Percentiles rank a stretch among this genome's conserved stretches.
Evolutionary conservation across 352 stramenopile species (phyloP).

Genomic region (Phytophthora sp.): DNA sequence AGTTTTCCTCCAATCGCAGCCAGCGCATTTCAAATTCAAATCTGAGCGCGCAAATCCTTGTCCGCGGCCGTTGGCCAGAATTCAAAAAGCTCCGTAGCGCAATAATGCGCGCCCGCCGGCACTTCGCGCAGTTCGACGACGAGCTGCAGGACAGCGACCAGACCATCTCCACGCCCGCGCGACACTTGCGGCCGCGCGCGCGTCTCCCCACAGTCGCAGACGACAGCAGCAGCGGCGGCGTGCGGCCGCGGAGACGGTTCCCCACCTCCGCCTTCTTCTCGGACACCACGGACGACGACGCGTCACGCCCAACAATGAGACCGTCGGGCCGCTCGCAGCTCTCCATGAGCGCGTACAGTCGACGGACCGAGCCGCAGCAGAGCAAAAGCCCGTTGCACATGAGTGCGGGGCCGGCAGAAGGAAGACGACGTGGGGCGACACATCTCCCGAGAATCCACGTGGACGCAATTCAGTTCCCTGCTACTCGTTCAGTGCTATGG

Average conservation of each 20-base stretch:
- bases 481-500: conserved; percentile 72
- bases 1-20: conserved; percentile 8
- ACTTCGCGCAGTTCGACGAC: conserved; percentile 61
- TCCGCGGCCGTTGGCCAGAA: conserved; percentile 11
- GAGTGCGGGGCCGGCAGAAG: conserved; percentile 15
- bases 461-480: conserved; percentile 69
- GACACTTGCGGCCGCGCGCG: conserved; percentile 5
- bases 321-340: conserved; percentile 4
- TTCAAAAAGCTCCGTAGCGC: conserved; percentile 16
- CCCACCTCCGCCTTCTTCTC: conserved; percentile 69
- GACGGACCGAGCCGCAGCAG: background rate
- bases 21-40: conserved; percentile 27
- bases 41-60: conserved; percentile 26
- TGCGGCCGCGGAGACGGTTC: conserved; percentile 13
- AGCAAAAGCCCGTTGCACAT: conserved; percentile 7
- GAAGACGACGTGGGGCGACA: background rate
- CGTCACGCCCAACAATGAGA: background rate
- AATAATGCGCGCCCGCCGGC: conserved; percentile 20
- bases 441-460: conserved; percentile 45
- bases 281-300: conserved; percentile 77
- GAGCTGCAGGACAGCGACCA: conserved; percentile 74
- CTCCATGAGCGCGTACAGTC: conserved; percentile 25
- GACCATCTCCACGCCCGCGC: conserved; percentile 44
- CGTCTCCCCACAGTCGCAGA: conserved; percentile 24
- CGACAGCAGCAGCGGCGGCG: conserved; percentile 10